A percentile compares a stretch with the other conserved stretches of the same genome.
Evolutionary conservation across 2,329 filamentous ascomycete species (phyloP).

Genomic region (Fragosphaeria purpurea): DNA sequence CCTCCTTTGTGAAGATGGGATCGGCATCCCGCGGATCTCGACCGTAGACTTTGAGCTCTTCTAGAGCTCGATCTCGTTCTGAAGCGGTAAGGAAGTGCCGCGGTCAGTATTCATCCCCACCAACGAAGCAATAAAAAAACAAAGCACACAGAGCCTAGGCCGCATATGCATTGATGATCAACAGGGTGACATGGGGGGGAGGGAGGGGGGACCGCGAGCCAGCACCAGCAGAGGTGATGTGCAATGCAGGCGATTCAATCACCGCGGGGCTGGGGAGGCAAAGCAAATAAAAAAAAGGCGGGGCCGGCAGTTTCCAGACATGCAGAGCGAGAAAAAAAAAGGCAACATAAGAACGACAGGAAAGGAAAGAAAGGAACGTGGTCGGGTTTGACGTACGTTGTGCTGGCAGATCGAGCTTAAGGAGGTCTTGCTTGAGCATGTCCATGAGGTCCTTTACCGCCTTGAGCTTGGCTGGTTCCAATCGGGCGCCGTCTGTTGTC

Average conservation of each 20-base stretch:
- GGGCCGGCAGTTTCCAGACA: constrained; percentile 3
- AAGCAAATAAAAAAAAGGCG: background rate
- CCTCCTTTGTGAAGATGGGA: constrained; percentile 74
- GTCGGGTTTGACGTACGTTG: constrained; percentile 39
- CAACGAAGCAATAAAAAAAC: background rate
- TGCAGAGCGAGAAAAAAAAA: background rate
- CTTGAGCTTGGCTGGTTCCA: constrained; percentile 52
- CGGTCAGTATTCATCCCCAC: background rate
- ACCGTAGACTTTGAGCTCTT: constrained; percentile 69
- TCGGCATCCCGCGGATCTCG: constrained; percentile 62
- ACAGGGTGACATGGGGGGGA: too few species aligned
- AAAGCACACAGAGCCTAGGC: too few species aligned
- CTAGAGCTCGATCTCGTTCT: constrained; percentile 55
- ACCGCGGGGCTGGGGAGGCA: too few species aligned
- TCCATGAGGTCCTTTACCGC: constrained; percentile 57
- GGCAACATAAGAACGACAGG: too few species aligned
- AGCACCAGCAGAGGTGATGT: too few species aligned
- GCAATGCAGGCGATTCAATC: too few species aligned
- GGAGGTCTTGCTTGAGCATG: constrained; percentile 52
- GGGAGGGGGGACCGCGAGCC: too few species aligned
- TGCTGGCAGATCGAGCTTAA: constrained; percentile 45
- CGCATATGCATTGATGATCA: background rate
- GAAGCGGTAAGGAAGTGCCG: background rate
- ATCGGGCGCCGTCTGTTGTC: background rate
- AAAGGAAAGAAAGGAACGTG: too few species aligned